Percentiles rank a stretch among this genome's conserved stretches.
Evolutionary conservation across 805 yeast species (phyloP).

Genomic region (Yarrowia yakushimensis): DNA sequence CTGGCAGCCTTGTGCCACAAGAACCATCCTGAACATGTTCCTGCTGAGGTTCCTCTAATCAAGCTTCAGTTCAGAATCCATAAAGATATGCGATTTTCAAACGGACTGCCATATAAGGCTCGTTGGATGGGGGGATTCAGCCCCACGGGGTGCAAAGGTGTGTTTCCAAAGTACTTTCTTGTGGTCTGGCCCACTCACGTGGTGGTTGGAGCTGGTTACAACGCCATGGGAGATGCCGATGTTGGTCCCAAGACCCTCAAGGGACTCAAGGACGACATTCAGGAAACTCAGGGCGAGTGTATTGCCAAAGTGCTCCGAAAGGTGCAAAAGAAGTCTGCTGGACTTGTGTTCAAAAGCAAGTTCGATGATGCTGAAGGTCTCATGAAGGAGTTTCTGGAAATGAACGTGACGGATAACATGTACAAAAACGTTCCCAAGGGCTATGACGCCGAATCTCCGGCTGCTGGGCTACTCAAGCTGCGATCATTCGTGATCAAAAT

Average conservation of each 20-base stretch:
- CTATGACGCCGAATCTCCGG: background rate
- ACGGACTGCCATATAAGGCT: slow-evolving; percentile 5
- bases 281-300: background rate
- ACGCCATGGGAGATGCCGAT: slow-evolving; percentile 15
- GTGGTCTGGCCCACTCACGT: background rate
- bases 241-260: slow-evolving; percentile 16
- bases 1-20: background rate
- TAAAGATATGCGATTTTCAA: slow-evolving; percentile 16
- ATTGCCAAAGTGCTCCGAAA: slow-evolving; percentile 6
- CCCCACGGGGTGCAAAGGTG: slow-evolving; percentile 14
- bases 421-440: slow-evolving; percentile 21
- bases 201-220: slow-evolving; percentile 4
- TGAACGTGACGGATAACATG: slow-evolving; percentile 5
- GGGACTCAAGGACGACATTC: slow-evolving; percentile 5
- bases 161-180: slow-evolving; percentile 6
- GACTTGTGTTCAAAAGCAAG: background rate
- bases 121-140: slow-evolving; percentile 14
- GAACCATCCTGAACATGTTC: slow-evolving; percentile 9
- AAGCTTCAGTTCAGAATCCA: slow-evolving; percentile 19
- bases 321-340: slow-evolving; percentile 11
- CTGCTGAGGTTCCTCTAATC: slow-evolving; percentile 10
- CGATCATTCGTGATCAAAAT: slow-evolving; percentile 11
- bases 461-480: background rate
- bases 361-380: slow-evolving; percentile 13
- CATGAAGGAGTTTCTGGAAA: slow-evolving; percentile 17